Conservation (phyloP, 805 yeast genomes). For the Ogataea glucozyma region DNA sequence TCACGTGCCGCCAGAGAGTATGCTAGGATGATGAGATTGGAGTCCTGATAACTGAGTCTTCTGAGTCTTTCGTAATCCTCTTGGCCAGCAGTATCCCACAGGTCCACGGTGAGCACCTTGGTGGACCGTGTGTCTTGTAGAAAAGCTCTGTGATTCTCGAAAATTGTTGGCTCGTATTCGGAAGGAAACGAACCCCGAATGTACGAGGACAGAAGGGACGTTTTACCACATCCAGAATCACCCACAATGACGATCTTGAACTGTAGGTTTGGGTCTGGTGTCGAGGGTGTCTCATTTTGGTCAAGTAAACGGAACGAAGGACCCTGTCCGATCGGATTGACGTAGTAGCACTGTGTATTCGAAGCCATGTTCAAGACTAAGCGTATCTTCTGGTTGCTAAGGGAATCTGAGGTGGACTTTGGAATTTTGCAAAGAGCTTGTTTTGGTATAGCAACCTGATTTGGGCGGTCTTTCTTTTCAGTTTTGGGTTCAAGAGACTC, state of each 20-base stretch:
- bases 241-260: slow-evolving; percentile 82
- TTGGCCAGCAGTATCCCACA: slow-evolving; percentile 97
- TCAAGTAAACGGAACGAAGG: slow-evolving; percentile 26
- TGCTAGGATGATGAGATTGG: slow-evolving; percentile 72
- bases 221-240: slow-evolving; percentile 99
- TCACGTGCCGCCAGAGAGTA: slow-evolving; percentile 65
- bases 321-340: slow-evolving; percentile 25
- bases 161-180: slow-evolving; percentile 96
- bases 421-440: background rate
- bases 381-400: background rate
- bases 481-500: background rate
- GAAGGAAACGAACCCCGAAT: slow-evolving; percentile 95
- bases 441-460: no score
- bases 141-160: slow-evolving; percentile 89
- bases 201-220: slow-evolving; percentile 91
- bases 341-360: slow-evolving; percentile 16
- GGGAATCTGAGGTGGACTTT: background rate
- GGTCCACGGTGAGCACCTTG: slow-evolving; percentile 79
- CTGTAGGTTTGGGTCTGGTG: slow-evolving; percentile 27
- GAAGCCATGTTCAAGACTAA: slow-evolving; percentile 3
- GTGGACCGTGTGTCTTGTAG: slow-evolving; percentile 91
- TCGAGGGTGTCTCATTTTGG: slow-evolving; percentile 34
- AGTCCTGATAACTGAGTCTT: slow-evolving; percentile 85
- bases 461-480: no score
- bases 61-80: slow-evolving; percentile 87